These are phyloP conservation scores for Plasmodium sp. DNA, from an alignment of 169 alveolate genomes.

Conservation along the genomic window DNA sequence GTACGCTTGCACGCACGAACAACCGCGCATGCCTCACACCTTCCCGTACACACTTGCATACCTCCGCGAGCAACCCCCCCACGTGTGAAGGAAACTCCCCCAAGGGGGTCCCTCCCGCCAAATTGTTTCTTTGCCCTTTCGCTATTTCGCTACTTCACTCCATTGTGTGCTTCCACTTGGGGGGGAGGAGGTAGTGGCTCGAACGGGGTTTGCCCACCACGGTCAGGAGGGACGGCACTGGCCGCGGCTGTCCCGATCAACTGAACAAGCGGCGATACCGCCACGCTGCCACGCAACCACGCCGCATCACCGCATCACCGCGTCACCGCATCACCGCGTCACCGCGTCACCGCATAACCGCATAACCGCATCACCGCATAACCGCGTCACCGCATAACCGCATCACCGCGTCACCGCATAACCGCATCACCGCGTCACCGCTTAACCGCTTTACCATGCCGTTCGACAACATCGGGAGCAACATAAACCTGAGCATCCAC, in stretches of 20 bases:
- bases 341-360: background rate
- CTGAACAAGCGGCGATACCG: background rate
- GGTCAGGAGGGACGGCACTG: background rate
- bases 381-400: background rate
- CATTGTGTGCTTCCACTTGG: background rate
- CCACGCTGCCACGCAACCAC: background rate
- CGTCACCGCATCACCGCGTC: no score
- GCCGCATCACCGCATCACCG: no score
- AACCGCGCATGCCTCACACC: background rate
- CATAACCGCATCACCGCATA: background rate
- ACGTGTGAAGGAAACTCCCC: background rate
- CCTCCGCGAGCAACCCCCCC: background rate
- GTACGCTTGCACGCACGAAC: background rate
- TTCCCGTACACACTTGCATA: background rate
- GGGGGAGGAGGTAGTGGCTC: background rate
- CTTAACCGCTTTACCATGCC: background rate
- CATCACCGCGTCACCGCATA: background rate
- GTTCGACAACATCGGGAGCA: background rate
- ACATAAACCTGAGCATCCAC: constrained; percentile 49
- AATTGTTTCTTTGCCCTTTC: no score
- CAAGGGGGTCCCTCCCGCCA: background rate
- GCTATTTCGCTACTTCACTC: background rate
- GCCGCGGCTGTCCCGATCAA: background rate
- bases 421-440: background rate
- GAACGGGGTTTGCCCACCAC: background rate